These are phyloP conservation scores for Magnolia kwangsiensis DNA, from an alignment of 164 flowering plant genomes.

Conservation along the genomic window DNA sequence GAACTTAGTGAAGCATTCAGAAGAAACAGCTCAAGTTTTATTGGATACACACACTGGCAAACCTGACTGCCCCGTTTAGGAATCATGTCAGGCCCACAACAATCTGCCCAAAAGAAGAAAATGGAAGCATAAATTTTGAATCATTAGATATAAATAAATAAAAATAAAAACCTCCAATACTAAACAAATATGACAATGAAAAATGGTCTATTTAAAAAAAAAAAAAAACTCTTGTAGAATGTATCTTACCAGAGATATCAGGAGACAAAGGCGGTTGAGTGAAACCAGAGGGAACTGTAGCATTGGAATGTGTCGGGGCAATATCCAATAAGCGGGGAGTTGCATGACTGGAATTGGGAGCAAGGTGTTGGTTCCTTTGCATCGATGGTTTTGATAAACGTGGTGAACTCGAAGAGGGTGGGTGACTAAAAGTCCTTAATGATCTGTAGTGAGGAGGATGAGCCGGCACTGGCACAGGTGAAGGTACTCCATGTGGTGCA, in stretches of 20 bases:
- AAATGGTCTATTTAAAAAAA: neutral
- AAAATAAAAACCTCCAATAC: neutral
- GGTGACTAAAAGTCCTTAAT: conserved; percentile 37
- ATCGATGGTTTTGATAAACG: conserved; percentile 45
- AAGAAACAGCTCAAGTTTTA: conserved; percentile 80
- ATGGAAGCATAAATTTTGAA: conserved; percentile 9
- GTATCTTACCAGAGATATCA: conserved; percentile 45
- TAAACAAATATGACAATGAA: neutral
- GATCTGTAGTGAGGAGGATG: conserved; percentile 51
- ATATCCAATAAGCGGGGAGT: conserved; percentile 28
- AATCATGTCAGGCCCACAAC: conserved; percentile 76
- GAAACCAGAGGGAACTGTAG: conserved; percentile 30
- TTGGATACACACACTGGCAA: conserved; percentile 94
- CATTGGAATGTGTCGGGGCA: conserved; percentile 16
- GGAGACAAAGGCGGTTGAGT: conserved; percentile 81
- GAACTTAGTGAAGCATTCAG: conserved; percentile 70
- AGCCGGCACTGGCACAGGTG: conserved; percentile 26
- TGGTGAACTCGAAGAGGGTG: conserved; percentile 43
- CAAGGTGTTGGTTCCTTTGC: conserved; percentile 33
- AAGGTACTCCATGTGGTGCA: conserved; percentile 23
- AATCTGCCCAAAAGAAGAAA: conserved; percentile 41
- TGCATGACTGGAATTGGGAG: conserved; percentile 30
- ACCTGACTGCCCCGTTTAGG: conserved; percentile 54
- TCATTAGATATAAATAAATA: neutral
- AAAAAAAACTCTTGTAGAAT: neutral